Evolutionary conservation across 2,329 filamentous ascomycete species (phyloP).

Genomic region (Whalleya microplaca): DNA sequence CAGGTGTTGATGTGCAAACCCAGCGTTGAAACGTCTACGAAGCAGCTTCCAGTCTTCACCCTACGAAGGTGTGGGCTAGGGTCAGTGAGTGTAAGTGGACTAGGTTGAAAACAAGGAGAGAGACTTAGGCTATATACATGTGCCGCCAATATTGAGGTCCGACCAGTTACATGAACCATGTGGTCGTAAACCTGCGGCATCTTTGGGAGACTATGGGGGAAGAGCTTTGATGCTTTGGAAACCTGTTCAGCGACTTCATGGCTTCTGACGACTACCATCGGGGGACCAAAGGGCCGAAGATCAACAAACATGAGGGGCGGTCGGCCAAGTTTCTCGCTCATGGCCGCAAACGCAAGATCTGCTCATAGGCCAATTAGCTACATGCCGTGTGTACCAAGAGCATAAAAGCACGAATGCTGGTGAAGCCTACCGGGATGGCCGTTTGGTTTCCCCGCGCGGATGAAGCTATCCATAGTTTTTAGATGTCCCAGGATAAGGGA

Average conservation of each 20-base stretch:
- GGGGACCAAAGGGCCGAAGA: slow-evolving; percentile 37
- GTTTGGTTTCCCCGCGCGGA: slow-evolving; percentile 4
- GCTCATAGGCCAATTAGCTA: neutral
- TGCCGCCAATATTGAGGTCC: slow-evolving; percentile 3
- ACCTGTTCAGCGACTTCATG: slow-evolving; percentile 44
- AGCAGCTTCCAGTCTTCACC: slow-evolving; percentile 25
- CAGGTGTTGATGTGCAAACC: slow-evolving; percentile 44
- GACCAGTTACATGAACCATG: slow-evolving; percentile 9
- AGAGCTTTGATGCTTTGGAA: slow-evolving; percentile 33
- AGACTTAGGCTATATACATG: slow-evolving; percentile 1
- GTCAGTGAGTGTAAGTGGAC: too few relatives aligned
- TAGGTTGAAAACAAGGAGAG: neutral
- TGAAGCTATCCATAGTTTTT: slow-evolving; percentile 10
- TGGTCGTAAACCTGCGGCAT: slow-evolving; percentile 17
- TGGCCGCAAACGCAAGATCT: slow-evolving; percentile 25
- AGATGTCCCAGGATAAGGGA: slow-evolving; percentile 14
- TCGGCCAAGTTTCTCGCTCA: slow-evolving; percentile 35
- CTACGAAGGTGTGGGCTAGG: neutral
- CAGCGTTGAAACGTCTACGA: slow-evolving; percentile 43
- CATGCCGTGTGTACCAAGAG: too few relatives aligned
- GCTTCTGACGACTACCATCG: slow-evolving; percentile 38
- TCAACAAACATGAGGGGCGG: slow-evolving; percentile 30
- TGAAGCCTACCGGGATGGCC: slow-evolving; percentile 11
- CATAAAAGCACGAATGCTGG: neutral
- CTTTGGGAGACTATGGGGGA: slow-evolving; percentile 37